phyloP scores from a whole-genome alignment of 1,284 basidiomycete genomes.

The Boletus smithii region DNA sequence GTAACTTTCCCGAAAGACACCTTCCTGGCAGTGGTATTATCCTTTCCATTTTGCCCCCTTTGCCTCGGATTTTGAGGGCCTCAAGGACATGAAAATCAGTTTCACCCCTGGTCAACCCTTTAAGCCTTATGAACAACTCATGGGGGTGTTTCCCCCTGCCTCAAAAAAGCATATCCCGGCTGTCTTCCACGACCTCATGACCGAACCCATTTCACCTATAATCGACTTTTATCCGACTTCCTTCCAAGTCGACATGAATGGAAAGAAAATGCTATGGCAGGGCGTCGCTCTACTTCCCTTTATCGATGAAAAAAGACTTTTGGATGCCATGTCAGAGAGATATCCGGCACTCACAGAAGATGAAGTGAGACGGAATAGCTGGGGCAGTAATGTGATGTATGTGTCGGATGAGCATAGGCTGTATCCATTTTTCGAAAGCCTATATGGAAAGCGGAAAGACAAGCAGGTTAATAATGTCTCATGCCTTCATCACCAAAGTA shows the following conservation, averaged over 20 bases:
- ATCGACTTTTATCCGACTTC: constrained; percentile 93
- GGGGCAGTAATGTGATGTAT: constrained; percentile 85
- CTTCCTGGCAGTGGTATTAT: constrained; percentile 99
- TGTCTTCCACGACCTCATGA: constrained; percentile 89
- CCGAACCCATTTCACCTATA: constrained; percentile 83
- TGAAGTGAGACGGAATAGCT: constrained; percentile 80
- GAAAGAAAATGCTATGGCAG: constrained; percentile 99
- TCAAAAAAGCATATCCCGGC: constrained; percentile 74
- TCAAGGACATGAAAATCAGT: constrained; percentile 76
- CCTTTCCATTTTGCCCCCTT: constrained; percentile 99
- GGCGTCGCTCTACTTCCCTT: constrained; percentile 96
- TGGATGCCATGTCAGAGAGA: constrained; percentile 77
- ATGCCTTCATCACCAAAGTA: background rate
- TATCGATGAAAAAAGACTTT: constrained; percentile 84
- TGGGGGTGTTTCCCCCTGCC: constrained; percentile 92
- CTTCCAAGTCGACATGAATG: constrained; percentile 99
- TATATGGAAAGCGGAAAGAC: constrained; percentile 87
- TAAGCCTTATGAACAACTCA: constrained; percentile 95
- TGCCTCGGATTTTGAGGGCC: constrained; percentile 88
- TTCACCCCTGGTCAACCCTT: constrained; percentile 85
- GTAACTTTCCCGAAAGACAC: constrained; percentile 52
- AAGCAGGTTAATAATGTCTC: constrained; percentile 58
- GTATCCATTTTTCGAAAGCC: constrained; percentile 81
- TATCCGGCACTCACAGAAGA: constrained; percentile 78
- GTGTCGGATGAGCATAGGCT: constrained; percentile 83